A percentile compares a stretch with the other conserved stretches of the same genome.
Evolutionary conservation across 2,329 filamentous ascomycete species (phyloP).

Genomic region (Fusarium acutatum): DNA sequence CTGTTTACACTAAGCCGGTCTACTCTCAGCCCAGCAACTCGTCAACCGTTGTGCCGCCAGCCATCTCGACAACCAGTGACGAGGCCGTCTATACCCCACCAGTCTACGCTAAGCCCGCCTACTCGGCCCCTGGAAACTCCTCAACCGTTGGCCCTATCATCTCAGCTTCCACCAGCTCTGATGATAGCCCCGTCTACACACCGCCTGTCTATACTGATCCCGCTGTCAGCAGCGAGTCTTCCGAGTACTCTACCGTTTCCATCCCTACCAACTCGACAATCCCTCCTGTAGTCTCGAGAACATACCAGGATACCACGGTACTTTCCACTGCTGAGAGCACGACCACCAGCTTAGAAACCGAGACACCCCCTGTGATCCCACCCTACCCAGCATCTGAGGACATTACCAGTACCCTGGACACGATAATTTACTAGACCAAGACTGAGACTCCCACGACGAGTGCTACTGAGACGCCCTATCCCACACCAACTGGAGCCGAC

Average conservation of each 20-base stretch:
- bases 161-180: constrained; percentile 6
- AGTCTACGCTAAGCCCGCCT: constrained; percentile 14
- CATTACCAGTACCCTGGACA: not conserved
- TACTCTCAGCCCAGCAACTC: not conserved
- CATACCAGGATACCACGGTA: not conserved
- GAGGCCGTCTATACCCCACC: constrained; percentile 12
- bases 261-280: constrained; percentile 11
- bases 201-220: constrained; percentile 12
- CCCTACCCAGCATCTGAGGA: not conserved
- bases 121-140: constrained; percentile 19
- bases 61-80: not conserved
- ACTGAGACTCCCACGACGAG: not conserved
- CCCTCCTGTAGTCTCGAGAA: not conserved
- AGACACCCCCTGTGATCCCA: not conserved
- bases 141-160: constrained; percentile 3
- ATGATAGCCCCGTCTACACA: constrained; percentile 10
- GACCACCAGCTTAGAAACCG: not conserved
- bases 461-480: constrained; percentile 6
- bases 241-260: not conserved
- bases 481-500: constrained; percentile 6
- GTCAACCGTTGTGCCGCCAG: not conserved
- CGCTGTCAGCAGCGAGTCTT: constrained; percentile 5
- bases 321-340: not conserved
- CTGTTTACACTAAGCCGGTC: constrained; percentile 12
- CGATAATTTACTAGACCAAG: not conserved